Evolutionary conservation across 345 rosid species (phyloP).

Genomic region (thale cress (Arabidopsis thaliana)): TAIR10.1 NC_003070.9:21485001-21485500

Average conservation of each 20-base stretch:
- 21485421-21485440: conserved; percentile 11
- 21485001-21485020: conserved; percentile 50
- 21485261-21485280: conserved; percentile 21
- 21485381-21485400: conserved; percentile 17
- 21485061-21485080: conserved; percentile 1
- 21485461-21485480: neutral
- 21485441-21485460: conserved; percentile 14
- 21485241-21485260: conserved; percentile 33
- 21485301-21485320: conserved; percentile 8
- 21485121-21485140: conserved; percentile 83
- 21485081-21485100: conserved; percentile 24
- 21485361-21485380: conserved; percentile 2
- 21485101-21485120: conserved; percentile 16
- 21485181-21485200: conserved; percentile 82
- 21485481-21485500: neutral
- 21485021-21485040: conserved; percentile 55
- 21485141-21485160: conserved; percentile 78
- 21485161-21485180: conserved; percentile 64
- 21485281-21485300: conserved; percentile 3
- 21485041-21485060: conserved; percentile 24
- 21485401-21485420: conserved; percentile 22
- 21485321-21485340: conserved; percentile 11
- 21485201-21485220: conserved; percentile 81
- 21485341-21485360: neutral
- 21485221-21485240: conserved; percentile 92